Evolutionary conservation across 345 rosid species (phyloP).

Genomic region (Euphorbia peplus): DNA sequence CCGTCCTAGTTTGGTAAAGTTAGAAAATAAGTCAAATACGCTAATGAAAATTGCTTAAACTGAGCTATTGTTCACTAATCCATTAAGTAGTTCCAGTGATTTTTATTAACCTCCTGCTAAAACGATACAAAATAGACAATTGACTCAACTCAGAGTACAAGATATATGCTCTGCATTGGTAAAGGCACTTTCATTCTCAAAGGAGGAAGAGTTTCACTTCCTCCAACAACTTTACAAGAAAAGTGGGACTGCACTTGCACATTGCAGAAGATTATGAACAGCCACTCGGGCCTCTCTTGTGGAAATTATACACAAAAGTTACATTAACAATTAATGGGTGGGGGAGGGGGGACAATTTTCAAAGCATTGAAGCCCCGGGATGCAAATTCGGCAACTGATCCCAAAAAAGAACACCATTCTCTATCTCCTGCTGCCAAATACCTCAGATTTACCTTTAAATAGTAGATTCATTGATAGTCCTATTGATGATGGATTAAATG

Average conservation of each 20-base stretch:
- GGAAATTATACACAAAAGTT: constrained; percentile 17
- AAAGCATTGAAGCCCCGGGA: constrained; percentile 11
- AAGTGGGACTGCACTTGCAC: constrained; percentile 7
- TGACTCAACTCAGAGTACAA: too few species aligned
- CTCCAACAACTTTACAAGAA: constrained; percentile 9
- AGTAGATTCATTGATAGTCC: constrained; percentile 52
- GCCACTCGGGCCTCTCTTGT: constrained; percentile 1
- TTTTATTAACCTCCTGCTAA: too few species aligned
- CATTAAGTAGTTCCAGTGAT: too few species aligned
- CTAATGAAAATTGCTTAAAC: too few species aligned
- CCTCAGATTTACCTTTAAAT: constrained; percentile 59
- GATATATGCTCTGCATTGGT: background rate
- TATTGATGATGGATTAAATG: constrained; percentile 50
- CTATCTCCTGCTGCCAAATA: constrained; percentile 45
- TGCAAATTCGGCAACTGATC: constrained; percentile 10
- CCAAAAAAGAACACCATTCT: background rate
- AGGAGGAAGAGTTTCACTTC: background rate
- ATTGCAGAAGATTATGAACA: constrained; percentile 15
- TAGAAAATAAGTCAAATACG: too few species aligned
- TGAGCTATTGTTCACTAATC: too few species aligned
- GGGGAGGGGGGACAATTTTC: background rate
- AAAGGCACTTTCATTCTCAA: background rate
- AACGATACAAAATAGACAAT: too few species aligned
- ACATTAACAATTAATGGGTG: constrained; percentile 24
- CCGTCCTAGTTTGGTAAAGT: too few species aligned